A percentile compares a stretch with the other conserved stretches of the same genome.
Evolutionary conservation across 2,329 filamentous ascomycete genomes (phyloP).

Genomic region (Colletotrichum sp.): DNA sequence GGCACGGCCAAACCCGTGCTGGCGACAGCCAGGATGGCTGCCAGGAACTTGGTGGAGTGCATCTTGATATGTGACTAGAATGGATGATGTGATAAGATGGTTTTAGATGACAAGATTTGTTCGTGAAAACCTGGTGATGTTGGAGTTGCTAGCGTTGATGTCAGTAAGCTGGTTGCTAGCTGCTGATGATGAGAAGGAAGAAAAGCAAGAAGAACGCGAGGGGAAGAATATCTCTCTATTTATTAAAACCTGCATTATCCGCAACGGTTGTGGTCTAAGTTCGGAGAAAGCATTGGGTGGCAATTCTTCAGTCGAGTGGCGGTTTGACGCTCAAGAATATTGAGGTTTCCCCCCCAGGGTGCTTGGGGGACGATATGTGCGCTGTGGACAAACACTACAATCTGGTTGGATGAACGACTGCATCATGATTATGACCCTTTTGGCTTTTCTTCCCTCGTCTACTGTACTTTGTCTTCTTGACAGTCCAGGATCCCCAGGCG

Average conservation of each 20-base stretch:
- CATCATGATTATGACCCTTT: background rate
- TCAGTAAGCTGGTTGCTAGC: background rate
- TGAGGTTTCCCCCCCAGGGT: background rate
- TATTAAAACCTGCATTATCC: background rate
- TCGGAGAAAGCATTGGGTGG: background rate
- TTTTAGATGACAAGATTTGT: background rate
- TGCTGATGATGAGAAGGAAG: background rate
- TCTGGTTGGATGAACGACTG: background rate
- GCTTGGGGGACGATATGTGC: background rate
- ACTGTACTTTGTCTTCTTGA: background rate
- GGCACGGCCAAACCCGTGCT: background rate
- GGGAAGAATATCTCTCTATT: background rate
- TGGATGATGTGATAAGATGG: background rate
- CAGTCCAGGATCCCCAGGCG: background rate
- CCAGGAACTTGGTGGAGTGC: background rate
- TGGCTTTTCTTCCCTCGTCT: background rate
- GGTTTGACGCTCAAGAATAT: background rate
- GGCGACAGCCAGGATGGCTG: background rate
- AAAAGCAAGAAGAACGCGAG: background rate
- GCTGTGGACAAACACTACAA: background rate
- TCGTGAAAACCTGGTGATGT: background rate
- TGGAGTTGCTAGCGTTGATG: background rate
- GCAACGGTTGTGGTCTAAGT: background rate
- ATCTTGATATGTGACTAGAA: background rate
- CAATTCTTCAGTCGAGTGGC: background rate